Evolutionary conservation across 2,329 filamentous ascomycete species (phyloP).

Genomic region (Phialophora tarda): DNA sequence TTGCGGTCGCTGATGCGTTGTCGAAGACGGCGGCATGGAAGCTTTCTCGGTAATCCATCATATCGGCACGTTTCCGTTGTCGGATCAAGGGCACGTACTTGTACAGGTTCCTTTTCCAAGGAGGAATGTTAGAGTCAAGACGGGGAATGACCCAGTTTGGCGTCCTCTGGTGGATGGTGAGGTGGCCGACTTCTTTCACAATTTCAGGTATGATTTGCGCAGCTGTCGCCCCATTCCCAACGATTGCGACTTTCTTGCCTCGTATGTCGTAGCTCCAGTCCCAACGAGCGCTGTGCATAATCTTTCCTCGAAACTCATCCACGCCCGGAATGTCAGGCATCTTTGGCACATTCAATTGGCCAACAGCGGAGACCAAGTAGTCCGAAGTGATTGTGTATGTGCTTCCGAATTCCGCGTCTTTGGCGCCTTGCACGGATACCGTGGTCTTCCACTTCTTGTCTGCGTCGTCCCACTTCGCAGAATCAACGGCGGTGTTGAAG

Average conservation of each 20-base stretch:
- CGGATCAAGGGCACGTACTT: slow-evolving; percentile 59
- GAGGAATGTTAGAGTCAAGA: slow-evolving; percentile 54
- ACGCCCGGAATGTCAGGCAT: slow-evolving; percentile 43
- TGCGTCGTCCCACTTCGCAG: slow-evolving; percentile 62
- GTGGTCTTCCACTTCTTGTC: slow-evolving; percentile 50
- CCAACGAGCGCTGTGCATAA: slow-evolving; percentile 45
- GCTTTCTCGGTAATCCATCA: slow-evolving; percentile 62
- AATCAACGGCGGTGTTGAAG: slow-evolving; percentile 63
- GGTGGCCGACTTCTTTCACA: slow-evolving; percentile 54
- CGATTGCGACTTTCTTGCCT: slow-evolving; percentile 62
- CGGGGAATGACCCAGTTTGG: slow-evolving; percentile 66
- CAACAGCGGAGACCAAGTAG: slow-evolving; percentile 64
- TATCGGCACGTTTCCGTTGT: slow-evolving; percentile 55
- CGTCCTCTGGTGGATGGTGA: slow-evolving; percentile 63
- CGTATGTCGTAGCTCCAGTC: slow-evolving; percentile 60
- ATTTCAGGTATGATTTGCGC: slow-evolving; percentile 65
- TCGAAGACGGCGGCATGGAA: slow-evolving; percentile 54
- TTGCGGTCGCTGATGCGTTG: slow-evolving; percentile 48
- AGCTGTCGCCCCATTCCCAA: slow-evolving; percentile 66
- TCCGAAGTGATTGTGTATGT: slow-evolving; percentile 61
- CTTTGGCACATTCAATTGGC: slow-evolving; percentile 62
- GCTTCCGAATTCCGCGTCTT: slow-evolving; percentile 61
- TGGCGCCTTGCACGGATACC: slow-evolving; percentile 55
- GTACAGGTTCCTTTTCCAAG: slow-evolving; percentile 51
- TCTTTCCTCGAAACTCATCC: slow-evolving; percentile 41